Evolutionary conservation across 345 rosid genomes (phyloP), one percentile per base, ranked within the genome.

Genomic region (Citrus medica): DNA sequence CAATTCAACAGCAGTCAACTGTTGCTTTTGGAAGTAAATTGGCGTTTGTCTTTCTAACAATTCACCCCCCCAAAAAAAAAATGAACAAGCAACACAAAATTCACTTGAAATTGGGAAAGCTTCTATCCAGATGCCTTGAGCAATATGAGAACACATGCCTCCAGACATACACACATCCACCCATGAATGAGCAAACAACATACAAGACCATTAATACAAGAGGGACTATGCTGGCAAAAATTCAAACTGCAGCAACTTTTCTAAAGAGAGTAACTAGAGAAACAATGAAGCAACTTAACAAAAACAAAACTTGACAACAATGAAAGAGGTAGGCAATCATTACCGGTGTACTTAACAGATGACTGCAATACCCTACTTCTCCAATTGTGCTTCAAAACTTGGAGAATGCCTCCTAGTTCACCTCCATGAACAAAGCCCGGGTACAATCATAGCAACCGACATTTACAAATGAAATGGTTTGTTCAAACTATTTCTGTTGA

Each of bases 291-390:
- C 58, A 61, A 9, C 24, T 65, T 75, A 5, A 9, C 21, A 30
- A 35, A 48, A 73, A 64, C 1, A 53, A 14, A 53, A n/a, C 55
- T 55, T 66, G 51, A 32, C 14, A 55, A 25, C 9, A 33, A 24
- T 27, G 6, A n/a, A 13, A 13, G 5, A 7, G 48, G 58, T 4
- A 21, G 6, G 35, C 51, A 70, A 51, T 48, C 2, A 22, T 51
- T 76, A 76, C 78, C 71, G 2, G 62, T 3, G 30, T 51, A 75
- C n/a, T 64, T 62, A 48, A 13, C 42, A 63, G 60, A 64, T 21
- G 10, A 27, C 25, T 0, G 51, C 42, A 42, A 42, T 60, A 24
- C 32, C 48, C 32, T 5, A 55, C 42, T 51, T 7, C 17, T 30
- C 7, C 12, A 17, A 17, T 21, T 24, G 33, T 32, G 64, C 48